Evolutionary conservation across 768 basidiomycete genomes (phyloP).

Genomic region (Leccinum longicurvipes): DNA sequence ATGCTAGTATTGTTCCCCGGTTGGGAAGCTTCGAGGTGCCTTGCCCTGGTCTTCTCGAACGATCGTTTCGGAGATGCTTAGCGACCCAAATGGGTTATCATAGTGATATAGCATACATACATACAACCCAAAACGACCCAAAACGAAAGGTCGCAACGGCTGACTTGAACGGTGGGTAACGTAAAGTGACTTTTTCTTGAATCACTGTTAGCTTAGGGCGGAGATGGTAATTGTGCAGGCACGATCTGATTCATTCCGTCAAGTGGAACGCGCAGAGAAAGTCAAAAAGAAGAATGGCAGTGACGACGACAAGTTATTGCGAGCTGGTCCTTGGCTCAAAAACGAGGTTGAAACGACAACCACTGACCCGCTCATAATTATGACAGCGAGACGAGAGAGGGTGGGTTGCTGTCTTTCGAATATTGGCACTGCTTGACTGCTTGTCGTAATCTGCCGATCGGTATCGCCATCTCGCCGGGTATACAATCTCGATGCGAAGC

Average conservation of each 20-base stretch:
- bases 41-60: slow-evolving; percentile 1
- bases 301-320: neutral
- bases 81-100: neutral
- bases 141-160: neutral
- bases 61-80: neutral
- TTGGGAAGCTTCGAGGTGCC: neutral
- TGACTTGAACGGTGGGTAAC: slow-evolving; percentile 1
- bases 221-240: slow-evolving; percentile 1
- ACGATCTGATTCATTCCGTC: neutral
- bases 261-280: no score
- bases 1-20: slow-evolving; percentile 1
- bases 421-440: neutral
- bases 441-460: slow-evolving; percentile 10
- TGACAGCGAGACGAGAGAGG: neutral
- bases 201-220: neutral
- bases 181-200: neutral
- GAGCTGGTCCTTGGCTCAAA: neutral
- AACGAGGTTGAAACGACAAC: slow-evolving; percentile 3
- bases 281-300: neutral
- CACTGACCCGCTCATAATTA: neutral
- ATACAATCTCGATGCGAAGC: neutral
- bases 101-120: neutral
- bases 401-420: neutral
- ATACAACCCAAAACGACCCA: neutral
- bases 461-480: neutral